Evolutionary conservation across 306 rosid species (phyloP), one percentile per base, ranked within the genome.

Genomic region (Herpetospermum pedunculosum): DNA sequence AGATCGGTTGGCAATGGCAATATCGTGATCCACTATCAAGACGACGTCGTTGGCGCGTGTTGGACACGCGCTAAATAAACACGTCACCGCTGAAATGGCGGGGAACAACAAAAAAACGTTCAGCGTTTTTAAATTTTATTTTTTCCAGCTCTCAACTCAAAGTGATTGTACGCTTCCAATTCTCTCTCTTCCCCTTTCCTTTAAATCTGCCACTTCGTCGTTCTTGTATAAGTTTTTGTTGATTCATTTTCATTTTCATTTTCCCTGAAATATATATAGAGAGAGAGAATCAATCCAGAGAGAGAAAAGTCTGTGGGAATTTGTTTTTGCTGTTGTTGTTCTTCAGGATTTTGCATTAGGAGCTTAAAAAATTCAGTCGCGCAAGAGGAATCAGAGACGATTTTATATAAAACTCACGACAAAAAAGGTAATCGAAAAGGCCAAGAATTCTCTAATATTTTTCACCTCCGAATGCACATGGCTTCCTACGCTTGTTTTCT

Each of bases 401-500:
- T 52, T 63, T 63, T 74, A 73, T 50, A 44, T 30, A 76, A 38
- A 70, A 34, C 35, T 55, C 5, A 62, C 28, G 30, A 60, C 70
- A 70, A 70, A 69, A 70, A 70, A 70, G 74, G 58, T 70, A n/a
- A 70, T 52, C 40, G 65, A 75, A 62, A 78, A 32, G 75, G 72
- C 82, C 58, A 72, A 65, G 83, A 85, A 79, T 88, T 86, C 83
- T 87, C 82, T 89, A 85, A 82, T 77, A 82, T 85, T 78, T 86
- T 87, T 85, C 80, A 88, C 90, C 97, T 95, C 93, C 83, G 54
- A 77, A 87, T 85, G 90, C 97, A 89, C 99, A 89, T 95, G 97
- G 92, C 87, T 85, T 86, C 92, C 88, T 86, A 87, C 86, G 85
- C 81, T 85, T 82, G 92, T 88, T 84, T 84, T 83, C 82, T 80